phyloP scores from a whole-genome alignment of 2,329 filamentous ascomycete species.

The Fusarium xylarioides region DNA sequence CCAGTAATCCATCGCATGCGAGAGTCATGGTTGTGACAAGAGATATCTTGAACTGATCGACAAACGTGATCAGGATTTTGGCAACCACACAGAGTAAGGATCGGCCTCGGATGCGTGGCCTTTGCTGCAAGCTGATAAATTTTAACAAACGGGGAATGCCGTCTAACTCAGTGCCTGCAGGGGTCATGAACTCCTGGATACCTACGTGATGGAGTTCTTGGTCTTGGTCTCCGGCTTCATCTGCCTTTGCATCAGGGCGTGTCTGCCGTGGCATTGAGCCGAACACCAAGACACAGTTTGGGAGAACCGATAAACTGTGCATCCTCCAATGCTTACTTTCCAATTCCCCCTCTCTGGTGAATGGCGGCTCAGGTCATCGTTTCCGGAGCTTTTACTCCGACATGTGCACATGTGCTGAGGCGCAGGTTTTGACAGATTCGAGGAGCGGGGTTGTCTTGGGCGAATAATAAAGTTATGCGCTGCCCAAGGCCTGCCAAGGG shows the following conservation, averaged over 20 bases:
- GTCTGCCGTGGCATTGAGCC: background rate
- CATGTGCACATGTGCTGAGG: background rate
- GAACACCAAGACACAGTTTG: background rate
- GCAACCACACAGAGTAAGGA: slow-evolving; percentile 1
- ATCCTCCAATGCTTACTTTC: background rate
- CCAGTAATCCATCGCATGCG: background rate
- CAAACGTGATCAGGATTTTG: slow-evolving; percentile 7
- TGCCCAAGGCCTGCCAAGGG: background rate
- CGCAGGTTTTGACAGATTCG: background rate
- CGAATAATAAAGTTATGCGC: background rate
- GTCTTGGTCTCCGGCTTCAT: background rate
- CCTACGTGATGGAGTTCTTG: background rate
- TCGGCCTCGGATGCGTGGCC: background rate
- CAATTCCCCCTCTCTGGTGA: background rate
- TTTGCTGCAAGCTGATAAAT: background rate
- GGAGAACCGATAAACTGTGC: background rate
- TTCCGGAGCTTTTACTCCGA: slow-evolving; percentile 25
- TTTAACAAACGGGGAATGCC: background rate
- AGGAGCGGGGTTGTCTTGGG: background rate
- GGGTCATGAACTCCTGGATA: background rate
- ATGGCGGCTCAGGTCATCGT: background rate
- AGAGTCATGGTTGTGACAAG: background rate
- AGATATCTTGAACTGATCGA: slow-evolving; percentile 13
- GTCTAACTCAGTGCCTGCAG: background rate
- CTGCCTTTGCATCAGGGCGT: background rate